Percentiles rank a stretch among this genome's conserved stretches.
Conservation (phyloP, 805 yeast species). For the Starmera amethionina region DNA sequence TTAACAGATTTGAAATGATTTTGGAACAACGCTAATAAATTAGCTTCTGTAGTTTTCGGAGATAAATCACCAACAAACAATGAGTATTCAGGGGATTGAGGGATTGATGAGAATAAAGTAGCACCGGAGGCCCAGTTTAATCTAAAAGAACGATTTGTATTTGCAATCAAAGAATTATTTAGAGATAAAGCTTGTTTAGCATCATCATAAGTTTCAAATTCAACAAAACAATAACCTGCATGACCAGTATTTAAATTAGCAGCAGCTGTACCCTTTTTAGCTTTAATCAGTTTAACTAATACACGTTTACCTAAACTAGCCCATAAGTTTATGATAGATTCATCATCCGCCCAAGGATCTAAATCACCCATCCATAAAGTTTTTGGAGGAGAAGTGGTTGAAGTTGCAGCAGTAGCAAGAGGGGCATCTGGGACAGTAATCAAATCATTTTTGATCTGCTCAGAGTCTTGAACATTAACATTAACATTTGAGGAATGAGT, state of each 20-base stretch:
- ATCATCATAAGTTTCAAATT: constrained; percentile 57
- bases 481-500: no score
- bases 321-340: constrained; percentile 52
- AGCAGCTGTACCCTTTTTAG: constrained; percentile 29
- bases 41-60: constrained; percentile 74
- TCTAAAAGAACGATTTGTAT: constrained; percentile 53
- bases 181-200: constrained; percentile 60
- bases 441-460: no score
- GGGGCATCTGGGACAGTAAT: constrained; percentile 42
- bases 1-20: constrained; percentile 55
- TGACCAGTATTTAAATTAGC: constrained; percentile 26
- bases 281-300: constrained; percentile 55
- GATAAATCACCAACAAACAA: constrained; percentile 78
- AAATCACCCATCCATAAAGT: constrained; percentile 87
- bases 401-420: constrained; percentile 35
- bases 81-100: constrained; percentile 68
- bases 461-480: no score
- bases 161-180: constrained; percentile 59
- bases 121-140: constrained; percentile 84
- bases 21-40: constrained; percentile 62
- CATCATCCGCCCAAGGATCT: constrained; percentile 72
- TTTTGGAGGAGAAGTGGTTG: constrained; percentile 43
- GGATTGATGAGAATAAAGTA: constrained; percentile 58
- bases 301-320: constrained; percentile 44
- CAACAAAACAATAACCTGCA: constrained; percentile 73